Conservation (phyloP, 345 rosid species). For the Populus nigra region DNA sequence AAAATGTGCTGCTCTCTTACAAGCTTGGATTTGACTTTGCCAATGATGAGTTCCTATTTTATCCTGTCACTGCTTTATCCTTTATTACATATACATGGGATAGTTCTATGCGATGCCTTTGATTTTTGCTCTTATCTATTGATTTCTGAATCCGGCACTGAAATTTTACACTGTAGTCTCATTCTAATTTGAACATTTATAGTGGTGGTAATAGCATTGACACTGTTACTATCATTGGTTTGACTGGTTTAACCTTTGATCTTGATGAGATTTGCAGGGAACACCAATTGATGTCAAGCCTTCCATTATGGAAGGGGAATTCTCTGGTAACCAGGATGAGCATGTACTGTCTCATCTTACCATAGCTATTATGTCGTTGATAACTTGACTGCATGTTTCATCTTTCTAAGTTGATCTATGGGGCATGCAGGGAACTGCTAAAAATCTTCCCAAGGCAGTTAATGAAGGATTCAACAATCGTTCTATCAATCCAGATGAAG, state of each 20-base stretch:
- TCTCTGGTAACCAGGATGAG: constrained; percentile 38
- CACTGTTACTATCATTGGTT: not conserved
- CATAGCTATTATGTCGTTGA: not conserved
- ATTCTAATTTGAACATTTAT: not conserved
- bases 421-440: constrained; percentile 44
- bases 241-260: constrained; percentile 5
- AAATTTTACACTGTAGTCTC: not conserved
- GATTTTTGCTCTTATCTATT: not conserved
- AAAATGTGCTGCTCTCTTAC: not conserved
- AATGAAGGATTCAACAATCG: constrained; percentile 17
- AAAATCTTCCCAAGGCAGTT: constrained; percentile 36
- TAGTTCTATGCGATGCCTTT: not conserved
- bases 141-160: constrained; percentile 6
- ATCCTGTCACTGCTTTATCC: not conserved
- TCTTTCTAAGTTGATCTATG: constrained; percentile 21
- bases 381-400: not conserved
- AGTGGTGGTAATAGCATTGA: not conserved
- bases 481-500: constrained; percentile 43
- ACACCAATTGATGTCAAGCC: constrained; percentile 53
- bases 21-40: not conserved
- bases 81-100: not conserved
- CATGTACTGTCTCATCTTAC: constrained; percentile 35
- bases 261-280: constrained; percentile 39
- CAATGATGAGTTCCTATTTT: not conserved
- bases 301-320: constrained; percentile 40